Percentiles rank a stretch among this genome's conserved stretches.
phyloP scores from a whole-genome alignment of 129 eudicot species.

The Scalesia atractyloides region DNA sequence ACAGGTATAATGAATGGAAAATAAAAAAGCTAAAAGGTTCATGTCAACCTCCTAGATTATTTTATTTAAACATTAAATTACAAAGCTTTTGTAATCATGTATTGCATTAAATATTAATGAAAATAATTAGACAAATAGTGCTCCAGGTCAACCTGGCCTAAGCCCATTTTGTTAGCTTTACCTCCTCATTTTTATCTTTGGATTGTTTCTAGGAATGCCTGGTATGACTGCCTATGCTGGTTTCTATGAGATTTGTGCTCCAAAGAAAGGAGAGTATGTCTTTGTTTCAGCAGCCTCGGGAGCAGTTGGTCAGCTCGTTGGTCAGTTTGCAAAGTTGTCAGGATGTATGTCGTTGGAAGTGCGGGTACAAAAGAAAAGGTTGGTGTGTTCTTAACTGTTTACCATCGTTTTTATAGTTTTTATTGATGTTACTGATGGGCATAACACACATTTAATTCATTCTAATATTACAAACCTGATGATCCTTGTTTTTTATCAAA shows the following conservation, averaged over 20 bases:
- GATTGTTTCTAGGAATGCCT: constrained; percentile 55
- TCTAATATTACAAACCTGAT: constrained; percentile 1
- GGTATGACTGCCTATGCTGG: constrained; percentile 76
- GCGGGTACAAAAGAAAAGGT: constrained; percentile 75
- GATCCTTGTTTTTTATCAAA: background rate
- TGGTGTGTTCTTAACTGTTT: background rate
- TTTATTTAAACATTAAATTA: no score
- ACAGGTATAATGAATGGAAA: no score
- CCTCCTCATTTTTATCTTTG: no score
- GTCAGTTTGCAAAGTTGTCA: constrained; percentile 58
- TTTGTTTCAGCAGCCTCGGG: constrained; percentile 73
- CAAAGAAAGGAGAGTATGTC: constrained; percentile 61
- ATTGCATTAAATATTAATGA: no score
- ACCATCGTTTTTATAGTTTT: background rate
- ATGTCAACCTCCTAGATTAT: no score
- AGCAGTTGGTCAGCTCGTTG: constrained; percentile 76
- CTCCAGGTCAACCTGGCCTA: no score
- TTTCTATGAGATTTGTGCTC: constrained; percentile 51
- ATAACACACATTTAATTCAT: background rate
- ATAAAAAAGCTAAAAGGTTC: no score
- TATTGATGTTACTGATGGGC: background rate
- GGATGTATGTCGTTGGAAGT: constrained; percentile 78
- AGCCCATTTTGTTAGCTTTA: no score
- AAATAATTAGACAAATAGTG: no score
- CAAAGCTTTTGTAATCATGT: no score